Evolutionary conservation across 805 yeast genomes (phyloP), one percentile per base, ranked within the genome.

Genomic region (Candida broadrunensis): DNA sequence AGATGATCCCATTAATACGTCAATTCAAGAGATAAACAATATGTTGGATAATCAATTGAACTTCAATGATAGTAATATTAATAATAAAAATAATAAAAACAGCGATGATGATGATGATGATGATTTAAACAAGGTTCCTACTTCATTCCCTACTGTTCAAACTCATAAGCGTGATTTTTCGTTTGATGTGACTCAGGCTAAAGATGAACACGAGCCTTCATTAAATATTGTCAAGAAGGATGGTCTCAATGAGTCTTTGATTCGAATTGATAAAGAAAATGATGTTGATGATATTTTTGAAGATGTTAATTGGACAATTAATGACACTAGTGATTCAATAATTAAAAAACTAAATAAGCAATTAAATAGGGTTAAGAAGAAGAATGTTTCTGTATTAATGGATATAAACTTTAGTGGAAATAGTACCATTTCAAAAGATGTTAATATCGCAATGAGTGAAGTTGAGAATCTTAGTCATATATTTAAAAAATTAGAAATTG

Each of bases 241-340:
- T 2, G 33, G 19, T 17, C 16, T 32, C 18, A 35, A 37, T 14
- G 37, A 30, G 4, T 5, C n/a, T 8, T n/a, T 13, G n/a, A 21
- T 35, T n/a, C 40, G 44, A 5, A 24, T 48, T 7, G 71, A 64
- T 30, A 62, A 58, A 24, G 74, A 67, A 39, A 57, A 73, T 0
- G 79, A 73, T 41, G 54, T 75, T 23, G 83, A 81, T 36, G 95
- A 87, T 45, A 60, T 88, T 12, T 75, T 90, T 42, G 87, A 84
- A 21, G 91, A 86, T 45, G 73, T 89, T 17, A 79, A 81, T 24
- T 91, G 96, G 93, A 75, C 76, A 21, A 74, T 82, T 2, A 63
- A 70, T 4, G 95, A 85, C 53, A 83, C 80, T 46, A 75, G 87
- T 7, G 73, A 69, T 21, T 67, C 73, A 0, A 61, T 90, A 20